Percentiles rank a stretch among this genome's conserved stretches.
Evolutionary conservation across 129 eudicot genomes (phyloP).

Genomic region (Calendula officinalis): DNA sequence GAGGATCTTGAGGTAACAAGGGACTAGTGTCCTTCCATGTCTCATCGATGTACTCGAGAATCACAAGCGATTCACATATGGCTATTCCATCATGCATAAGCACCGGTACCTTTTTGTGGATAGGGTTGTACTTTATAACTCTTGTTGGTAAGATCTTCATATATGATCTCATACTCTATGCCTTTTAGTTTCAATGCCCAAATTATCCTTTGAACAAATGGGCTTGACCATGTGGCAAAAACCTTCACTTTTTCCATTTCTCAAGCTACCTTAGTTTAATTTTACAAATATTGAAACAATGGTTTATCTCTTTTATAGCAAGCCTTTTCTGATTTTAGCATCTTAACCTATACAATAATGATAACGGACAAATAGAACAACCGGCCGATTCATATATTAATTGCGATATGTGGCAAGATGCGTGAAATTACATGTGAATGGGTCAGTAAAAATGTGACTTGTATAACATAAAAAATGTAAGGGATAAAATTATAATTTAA

Average conservation of each 20-base stretch:
- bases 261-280: conserved; percentile 3
- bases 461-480: no score
- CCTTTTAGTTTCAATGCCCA: conserved; percentile 61
- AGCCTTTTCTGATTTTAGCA: background rate
- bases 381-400: background rate
- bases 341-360: conserved; percentile 6
- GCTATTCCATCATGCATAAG: conserved; percentile 52
- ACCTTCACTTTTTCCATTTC: conserved; percentile 59
- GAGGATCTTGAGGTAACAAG: conserved; percentile 45
- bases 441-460: no score
- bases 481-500: no score
- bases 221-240: conserved; percentile 56
- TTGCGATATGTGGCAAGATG: background rate
- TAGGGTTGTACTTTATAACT: conserved; percentile 53
- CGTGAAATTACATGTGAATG: background rate
- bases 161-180: conserved; percentile 47
- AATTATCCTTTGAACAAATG: conserved; percentile 36
- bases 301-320: conserved; percentile 8
- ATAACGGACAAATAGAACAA: background rate
- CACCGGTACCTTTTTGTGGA: conserved; percentile 51
- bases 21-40: conserved; percentile 47
- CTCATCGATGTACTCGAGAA: conserved; percentile 54
- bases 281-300: background rate
- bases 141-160: conserved; percentile 48
- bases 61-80: conserved; percentile 47